Evolutionary conservation across 768 basidiomycete genomes (phyloP), one percentile per base, ranked within the genome.

Genomic region (Mycena venus): DNA sequence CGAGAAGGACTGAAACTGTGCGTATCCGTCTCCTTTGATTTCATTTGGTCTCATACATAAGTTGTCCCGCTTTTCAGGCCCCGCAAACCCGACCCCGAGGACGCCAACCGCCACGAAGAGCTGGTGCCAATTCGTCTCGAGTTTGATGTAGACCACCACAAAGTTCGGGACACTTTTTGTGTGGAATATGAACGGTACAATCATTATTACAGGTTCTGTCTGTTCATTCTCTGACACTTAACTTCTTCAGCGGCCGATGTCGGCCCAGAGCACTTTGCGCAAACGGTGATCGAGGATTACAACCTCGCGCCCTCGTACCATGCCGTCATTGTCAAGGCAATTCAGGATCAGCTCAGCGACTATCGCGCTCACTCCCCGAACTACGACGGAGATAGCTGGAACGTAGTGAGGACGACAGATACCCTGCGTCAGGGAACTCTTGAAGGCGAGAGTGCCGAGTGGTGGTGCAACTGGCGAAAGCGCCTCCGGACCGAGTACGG

Each of bases 61-160:
- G 38, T 68, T 78, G 64, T n/a, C n/a, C n/a, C n/a, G n/a, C n/a
- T n/a, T n/a, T 75, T 59, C 32, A 72, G 93, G 73, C 95, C 95
- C 15, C 85, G 91, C 68, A 91, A 88, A 76, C 78, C 95, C 27
- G 83, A 87, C 10, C 78, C 85, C 8, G 88, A 90, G 64, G 88
- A 92, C 38, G 90, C 90, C 8, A 88, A 91, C 76, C 86, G 88
- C 31, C 88, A 90, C 15, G 98, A 99, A 80, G 89, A 92, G 78
- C 93, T 99, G 31, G 93, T 99, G 5, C 98, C 98, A 4, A 94
- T 99, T 47, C 91, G 98, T n/a, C 87, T 99, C 63, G 98, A 99
- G 82, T 93, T 99, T 78, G 98, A 99, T 78, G 93, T 97, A 59
- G 98, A 99, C 69, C 94, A 95, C 79, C 93, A 95, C 80, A 95